phyloP scores from a whole-genome alignment of 495 filamentous ascomycete species.

The Thozetella sp. region DNA sequence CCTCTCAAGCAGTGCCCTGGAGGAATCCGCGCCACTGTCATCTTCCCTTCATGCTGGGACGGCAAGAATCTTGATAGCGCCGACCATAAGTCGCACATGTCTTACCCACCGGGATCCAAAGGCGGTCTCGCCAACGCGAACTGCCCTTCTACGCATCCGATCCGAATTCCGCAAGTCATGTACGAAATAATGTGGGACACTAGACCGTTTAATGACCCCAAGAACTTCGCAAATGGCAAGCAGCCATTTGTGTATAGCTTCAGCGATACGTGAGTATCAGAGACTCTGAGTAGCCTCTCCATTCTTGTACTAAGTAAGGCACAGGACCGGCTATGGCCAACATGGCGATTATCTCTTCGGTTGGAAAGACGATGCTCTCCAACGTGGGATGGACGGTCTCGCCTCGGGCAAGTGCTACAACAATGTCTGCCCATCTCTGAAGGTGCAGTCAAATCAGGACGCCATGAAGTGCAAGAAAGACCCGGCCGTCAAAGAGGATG shows the following conservation, averaged over 20 bases:
- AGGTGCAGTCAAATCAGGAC: no score
- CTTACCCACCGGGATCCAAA: constrained; percentile 35
- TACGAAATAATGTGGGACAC: constrained; percentile 40
- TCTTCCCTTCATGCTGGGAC: constrained; percentile 23
- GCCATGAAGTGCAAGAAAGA: no score
- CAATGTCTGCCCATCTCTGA: no score
- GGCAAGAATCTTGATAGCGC: constrained; percentile 30
- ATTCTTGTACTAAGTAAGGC: background rate
- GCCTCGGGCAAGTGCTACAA: no score
- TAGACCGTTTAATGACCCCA: constrained; percentile 30
- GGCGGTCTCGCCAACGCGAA: constrained; percentile 35
- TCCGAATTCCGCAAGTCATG: constrained; percentile 34
- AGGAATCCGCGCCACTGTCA: constrained; percentile 37
- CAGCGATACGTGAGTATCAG: constrained; percentile 27
- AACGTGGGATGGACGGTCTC: no score
- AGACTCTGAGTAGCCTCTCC: background rate
- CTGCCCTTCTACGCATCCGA: constrained; percentile 32
- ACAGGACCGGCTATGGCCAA: constrained; percentile 30
- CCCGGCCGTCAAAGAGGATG: no score
- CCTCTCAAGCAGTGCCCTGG: constrained; percentile 23
- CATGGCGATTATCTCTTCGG: constrained; percentile 43
- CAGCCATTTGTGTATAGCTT: constrained; percentile 50
- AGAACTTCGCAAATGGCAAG: constrained; percentile 39
- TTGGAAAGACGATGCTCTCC: constrained; percentile 39
- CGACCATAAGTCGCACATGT: constrained; percentile 35